Conservation (phyloP, 169 alveolate genomes). For the Perkinsus olseni region DNA sequence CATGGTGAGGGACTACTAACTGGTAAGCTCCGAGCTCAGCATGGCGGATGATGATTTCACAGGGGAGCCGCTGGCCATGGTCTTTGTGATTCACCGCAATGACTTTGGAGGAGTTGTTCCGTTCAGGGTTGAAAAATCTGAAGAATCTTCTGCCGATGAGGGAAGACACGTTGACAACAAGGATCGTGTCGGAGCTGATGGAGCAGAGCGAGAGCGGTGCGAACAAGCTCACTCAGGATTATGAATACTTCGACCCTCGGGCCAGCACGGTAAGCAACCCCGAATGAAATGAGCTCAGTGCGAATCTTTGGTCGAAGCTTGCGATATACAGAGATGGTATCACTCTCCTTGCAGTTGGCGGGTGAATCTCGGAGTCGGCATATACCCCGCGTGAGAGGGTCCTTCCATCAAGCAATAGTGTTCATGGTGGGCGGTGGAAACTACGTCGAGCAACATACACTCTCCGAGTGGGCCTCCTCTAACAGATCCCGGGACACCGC, state of each 20-base stretch:
- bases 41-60: background rate
- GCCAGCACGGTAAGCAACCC: background rate
- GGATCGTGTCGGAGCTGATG: slow-evolving; percentile 25
- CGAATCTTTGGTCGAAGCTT: too few species aligned
- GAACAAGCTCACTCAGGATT: slow-evolving; percentile 12
- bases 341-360: background rate
- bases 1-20: background rate
- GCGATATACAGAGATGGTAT: slow-evolving; percentile 15
- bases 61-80: background rate
- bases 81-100: too few species aligned
- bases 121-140: background rate
- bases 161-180: slow-evolving; percentile 23
- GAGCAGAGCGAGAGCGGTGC: slow-evolving; percentile 22
- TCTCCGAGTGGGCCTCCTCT: slow-evolving; percentile 21
- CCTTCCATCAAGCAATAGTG: slow-evolving; percentile 30
- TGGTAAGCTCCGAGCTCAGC: background rate
- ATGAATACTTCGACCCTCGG: slow-evolving; percentile 26
- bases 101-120: background rate
- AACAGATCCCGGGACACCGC: background rate
- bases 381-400: slow-evolving; percentile 19
- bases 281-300: slow-evolving; percentile 15
- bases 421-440: slow-evolving; percentile 51
- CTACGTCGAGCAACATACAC: slow-evolving; percentile 42
- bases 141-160: slow-evolving; percentile 27
- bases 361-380: slow-evolving; percentile 4